phyloP scores from a whole-genome alignment of 23 red algal species.

The Gracilaria domingensis region DNA sequence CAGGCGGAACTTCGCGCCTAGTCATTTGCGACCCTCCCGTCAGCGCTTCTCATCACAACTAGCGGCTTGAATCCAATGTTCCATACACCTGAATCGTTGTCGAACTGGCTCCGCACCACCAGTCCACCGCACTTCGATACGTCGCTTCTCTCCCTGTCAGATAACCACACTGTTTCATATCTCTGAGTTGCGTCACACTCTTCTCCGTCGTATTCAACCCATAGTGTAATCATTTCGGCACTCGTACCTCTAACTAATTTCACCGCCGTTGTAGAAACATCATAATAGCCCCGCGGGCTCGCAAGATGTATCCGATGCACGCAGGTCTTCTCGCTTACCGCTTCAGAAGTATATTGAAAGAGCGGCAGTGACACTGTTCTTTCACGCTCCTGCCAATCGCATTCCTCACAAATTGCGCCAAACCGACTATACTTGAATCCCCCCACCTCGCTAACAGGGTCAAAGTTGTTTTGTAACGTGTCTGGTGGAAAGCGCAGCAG shows the following conservation, averaged over 20 bases:
- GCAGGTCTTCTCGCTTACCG: slow-evolving; percentile 10
- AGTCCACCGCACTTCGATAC: slow-evolving; percentile 13
- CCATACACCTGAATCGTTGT: background rate
- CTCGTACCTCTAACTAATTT: background rate
- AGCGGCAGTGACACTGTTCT: slow-evolving; percentile 47
- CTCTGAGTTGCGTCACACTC: background rate
- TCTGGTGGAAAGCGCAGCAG: slow-evolving; percentile 16
- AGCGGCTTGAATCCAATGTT: slow-evolving; percentile 30
- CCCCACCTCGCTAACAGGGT: slow-evolving; percentile 20
- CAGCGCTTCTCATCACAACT: background rate
- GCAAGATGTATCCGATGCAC: slow-evolving; percentile 31
- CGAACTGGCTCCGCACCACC: slow-evolving; percentile 23
- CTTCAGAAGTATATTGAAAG: slow-evolving; percentile 45
- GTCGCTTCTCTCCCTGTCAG: background rate
- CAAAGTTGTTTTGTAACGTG: slow-evolving; percentile 57
- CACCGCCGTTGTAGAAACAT: background rate
- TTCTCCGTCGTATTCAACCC: slow-evolving; percentile 65
- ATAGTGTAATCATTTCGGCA: slow-evolving; percentile 39
- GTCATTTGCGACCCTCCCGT: background rate
- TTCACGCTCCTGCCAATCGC: slow-evolving; percentile 30
- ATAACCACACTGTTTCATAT: slow-evolving; percentile 31
- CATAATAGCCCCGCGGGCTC: background rate
- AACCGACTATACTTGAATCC: slow-evolving; percentile 42
- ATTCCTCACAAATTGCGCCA: background rate
- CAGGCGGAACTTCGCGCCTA: slow-evolving; percentile 49